phyloP scores from a whole-genome alignment of 2,329 filamentous ascomycete genomes.

The Mycosphaerella sp. region DNA sequence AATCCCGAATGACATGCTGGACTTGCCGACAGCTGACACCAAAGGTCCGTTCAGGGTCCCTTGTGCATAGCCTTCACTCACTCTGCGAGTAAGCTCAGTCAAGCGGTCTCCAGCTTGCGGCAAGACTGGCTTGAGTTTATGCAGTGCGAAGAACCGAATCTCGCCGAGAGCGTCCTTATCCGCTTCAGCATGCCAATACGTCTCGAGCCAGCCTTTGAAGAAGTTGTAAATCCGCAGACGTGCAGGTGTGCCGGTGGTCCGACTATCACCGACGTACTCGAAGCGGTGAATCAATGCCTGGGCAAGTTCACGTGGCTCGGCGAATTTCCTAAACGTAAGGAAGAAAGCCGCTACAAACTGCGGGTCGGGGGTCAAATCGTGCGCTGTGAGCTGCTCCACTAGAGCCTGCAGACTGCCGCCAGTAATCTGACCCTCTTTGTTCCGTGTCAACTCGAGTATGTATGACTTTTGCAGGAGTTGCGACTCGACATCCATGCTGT shows the following conservation, averaged over 20 bases:
- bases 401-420: conserved; percentile 85
- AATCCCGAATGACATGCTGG: conserved; percentile 65
- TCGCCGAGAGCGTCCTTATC: conserved; percentile 69
- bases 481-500: conserved; percentile 70
- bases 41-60: conserved; percentile 38
- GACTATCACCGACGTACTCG: conserved; percentile 78
- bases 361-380: conserved; percentile 85
- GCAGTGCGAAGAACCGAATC: conserved; percentile 74
- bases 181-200: conserved; percentile 80
- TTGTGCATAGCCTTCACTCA: conserved; percentile 54
- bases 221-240: conserved; percentile 89
- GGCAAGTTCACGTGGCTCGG: conserved; percentile 70
- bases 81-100: conserved; percentile 69
- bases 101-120: conserved; percentile 76
- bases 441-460: conserved; percentile 84
- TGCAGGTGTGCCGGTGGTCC: conserved; percentile 69
- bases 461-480: conserved; percentile 87
- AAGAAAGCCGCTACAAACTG: conserved; percentile 93
- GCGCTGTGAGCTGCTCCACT: conserved; percentile 88
- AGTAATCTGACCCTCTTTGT: conserved; percentile 90
- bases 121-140: conserved; percentile 60
- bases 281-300: conserved; percentile 83
- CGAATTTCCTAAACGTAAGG: conserved; percentile 91
- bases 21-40: conserved; percentile 85
- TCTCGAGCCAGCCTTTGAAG: conserved; percentile 96